Conservation (phyloP, 1,284 basidiomycete species). For the Papiliotrema terrestris region DNA sequence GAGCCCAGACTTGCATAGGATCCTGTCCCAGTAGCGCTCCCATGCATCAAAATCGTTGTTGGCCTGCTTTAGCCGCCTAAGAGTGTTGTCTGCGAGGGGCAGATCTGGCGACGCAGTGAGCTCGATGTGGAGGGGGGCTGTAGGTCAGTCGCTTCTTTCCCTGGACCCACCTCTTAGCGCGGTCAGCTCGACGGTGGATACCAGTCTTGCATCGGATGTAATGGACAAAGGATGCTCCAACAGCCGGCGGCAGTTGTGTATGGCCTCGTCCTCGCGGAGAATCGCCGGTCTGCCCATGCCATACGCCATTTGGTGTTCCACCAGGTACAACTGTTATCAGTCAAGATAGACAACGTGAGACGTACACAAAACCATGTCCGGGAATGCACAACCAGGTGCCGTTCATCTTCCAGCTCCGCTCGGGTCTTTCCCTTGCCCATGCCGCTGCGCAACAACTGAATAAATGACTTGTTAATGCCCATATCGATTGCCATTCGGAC, state of each 20-base stretch:
- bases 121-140: conserved; percentile 46
- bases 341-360: conserved; percentile 4
- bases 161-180: conserved; percentile 36
- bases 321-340: conserved; percentile 62
- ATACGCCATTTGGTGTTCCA: conserved; percentile 89
- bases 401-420: conserved; percentile 62
- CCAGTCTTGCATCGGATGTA: conserved; percentile 88
- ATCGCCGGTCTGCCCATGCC: conserved; percentile 89
- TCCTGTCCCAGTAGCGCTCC: conserved; percentile 49
- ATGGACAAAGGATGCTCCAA: conserved; percentile 82
- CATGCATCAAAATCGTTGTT: conserved; percentile 49
- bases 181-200: conserved; percentile 64
- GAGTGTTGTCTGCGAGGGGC: conserved; percentile 43
- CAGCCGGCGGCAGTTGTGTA: conserved; percentile 73
- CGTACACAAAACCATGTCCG: conserved; percentile 75
- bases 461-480: conserved; percentile 85
- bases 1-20: conserved; percentile 27
- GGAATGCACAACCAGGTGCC: conserved; percentile 70
- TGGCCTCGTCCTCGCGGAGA: conserved; percentile 84
- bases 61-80: conserved; percentile 46
- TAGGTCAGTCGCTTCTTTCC: not conserved
- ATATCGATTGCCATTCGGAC: conserved; percentile 90
- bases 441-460: conserved; percentile 70
- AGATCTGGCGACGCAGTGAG: conserved; percentile 45
- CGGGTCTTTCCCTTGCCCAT: conserved; percentile 60